phyloP scores from a whole-genome alignment of 208 protist genomes.

The Trypanosoma cruzi region DNA sequence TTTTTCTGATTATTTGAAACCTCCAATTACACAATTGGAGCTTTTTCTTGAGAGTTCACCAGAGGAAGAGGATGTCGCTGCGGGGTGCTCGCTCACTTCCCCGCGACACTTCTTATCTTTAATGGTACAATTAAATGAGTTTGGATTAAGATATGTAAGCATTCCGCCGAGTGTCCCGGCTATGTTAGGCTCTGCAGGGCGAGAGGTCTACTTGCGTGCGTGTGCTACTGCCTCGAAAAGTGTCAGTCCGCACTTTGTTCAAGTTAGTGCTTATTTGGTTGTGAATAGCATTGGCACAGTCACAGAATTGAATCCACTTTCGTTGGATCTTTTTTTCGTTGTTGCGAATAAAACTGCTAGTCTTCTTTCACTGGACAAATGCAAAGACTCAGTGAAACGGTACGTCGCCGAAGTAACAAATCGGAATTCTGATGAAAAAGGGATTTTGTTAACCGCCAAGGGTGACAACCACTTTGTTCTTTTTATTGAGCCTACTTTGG shows the following conservation, averaged over 20 bases:
- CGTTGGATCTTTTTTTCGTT: slow-evolving; percentile 40
- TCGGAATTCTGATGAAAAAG: slow-evolving; percentile 4
- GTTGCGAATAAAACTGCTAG: slow-evolving; percentile 37
- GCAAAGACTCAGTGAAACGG: slow-evolving; percentile 20
- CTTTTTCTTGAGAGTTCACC: slow-evolving; percentile 33
- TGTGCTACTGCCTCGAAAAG: slow-evolving; percentile 60
- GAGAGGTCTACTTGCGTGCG: slow-evolving; percentile 39
- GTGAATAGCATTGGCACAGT: slow-evolving; percentile 35
- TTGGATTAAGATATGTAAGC: slow-evolving; percentile 42
- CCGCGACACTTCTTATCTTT: slow-evolving; percentile 18
- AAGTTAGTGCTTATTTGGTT: slow-evolving; percentile 52
- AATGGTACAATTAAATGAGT: slow-evolving; percentile 37
- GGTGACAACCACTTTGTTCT: slow-evolving; percentile 37
- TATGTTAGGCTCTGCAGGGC: slow-evolving; percentile 25
- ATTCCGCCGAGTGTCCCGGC: slow-evolving; percentile 34
- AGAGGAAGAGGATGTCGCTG: slow-evolving; percentile 15
- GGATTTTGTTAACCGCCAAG: slow-evolving; percentile 36
- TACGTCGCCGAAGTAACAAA: slow-evolving; percentile 16
- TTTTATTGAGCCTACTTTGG: slow-evolving; percentile 36
- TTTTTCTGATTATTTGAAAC: slow-evolving; percentile 51
- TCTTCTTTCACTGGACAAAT: slow-evolving; percentile 28
- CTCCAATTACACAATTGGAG: slow-evolving; percentile 51
- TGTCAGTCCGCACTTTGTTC: slow-evolving; percentile 32
- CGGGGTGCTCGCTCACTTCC: slow-evolving; percentile 19
- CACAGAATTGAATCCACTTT: slow-evolving; percentile 28